Percentiles rank a stretch among this genome's conserved stretches.
Evolutionary conservation across 345 rosid species (phyloP).

Genomic region (Syzygium aromaticum): DNA sequence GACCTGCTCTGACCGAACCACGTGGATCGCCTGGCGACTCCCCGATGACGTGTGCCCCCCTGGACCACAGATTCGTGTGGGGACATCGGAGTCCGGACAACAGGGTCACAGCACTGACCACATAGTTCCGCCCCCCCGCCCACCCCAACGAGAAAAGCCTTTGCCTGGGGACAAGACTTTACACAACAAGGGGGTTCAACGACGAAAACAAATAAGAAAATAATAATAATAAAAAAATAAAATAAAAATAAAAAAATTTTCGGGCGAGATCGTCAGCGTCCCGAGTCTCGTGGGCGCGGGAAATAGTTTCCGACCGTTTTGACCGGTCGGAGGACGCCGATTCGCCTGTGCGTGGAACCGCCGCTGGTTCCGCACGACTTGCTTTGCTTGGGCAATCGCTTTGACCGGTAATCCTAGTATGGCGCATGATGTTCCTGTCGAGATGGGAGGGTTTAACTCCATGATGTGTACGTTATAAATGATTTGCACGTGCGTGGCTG

Average conservation of each 20-base stretch:
- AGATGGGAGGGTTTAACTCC: too few species aligned
- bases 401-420: not conserved
- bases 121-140: not conserved
- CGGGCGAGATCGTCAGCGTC: not conserved
- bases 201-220: not conserved
- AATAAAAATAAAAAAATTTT: too few species aligned
- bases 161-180: not conserved
- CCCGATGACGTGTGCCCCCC: slow-evolving; percentile 12
- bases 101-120: not conserved
- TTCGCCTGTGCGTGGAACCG: not conserved
- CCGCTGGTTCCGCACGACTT: not conserved
- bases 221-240: too few species aligned
- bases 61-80: slow-evolving; percentile 9
- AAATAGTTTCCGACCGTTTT: not conserved
- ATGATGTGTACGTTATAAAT: too few species aligned
- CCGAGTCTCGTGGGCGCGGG: not conserved
- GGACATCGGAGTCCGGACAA: not conserved
- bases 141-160: not conserved
- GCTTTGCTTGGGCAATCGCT: not conserved
- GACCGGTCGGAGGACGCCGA: not conserved
- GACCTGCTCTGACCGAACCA: slow-evolving; percentile 5
- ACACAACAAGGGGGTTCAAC: not conserved
- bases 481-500: not conserved
- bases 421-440: too few species aligned
- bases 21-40: slow-evolving; percentile 9